phyloP scores from a whole-genome alignment of 1,284 basidiomycete genomes.

The Sphaerobolus stellatus region DNA sequence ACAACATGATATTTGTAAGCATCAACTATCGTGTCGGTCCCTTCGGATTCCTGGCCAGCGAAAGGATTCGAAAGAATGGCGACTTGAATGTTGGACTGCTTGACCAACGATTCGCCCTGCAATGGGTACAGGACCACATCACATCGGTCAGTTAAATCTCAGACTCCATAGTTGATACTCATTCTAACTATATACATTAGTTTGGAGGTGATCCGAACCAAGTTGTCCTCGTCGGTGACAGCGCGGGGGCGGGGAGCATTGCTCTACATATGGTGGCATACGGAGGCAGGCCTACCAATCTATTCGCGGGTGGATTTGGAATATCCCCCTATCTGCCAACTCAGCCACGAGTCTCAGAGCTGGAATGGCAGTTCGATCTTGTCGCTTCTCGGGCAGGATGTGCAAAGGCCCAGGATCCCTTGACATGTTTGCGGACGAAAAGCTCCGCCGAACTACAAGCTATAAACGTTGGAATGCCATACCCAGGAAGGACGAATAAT shows the following conservation, averaged over 20 bases:
- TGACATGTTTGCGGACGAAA: slow-evolving; percentile 16
- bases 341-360: slow-evolving; percentile 15
- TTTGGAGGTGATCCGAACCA: slow-evolving; percentile 32
- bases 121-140: slow-evolving; percentile 9
- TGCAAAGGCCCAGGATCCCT: slow-evolving; percentile 13
- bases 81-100: slow-evolving; percentile 29
- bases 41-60: slow-evolving; percentile 33
- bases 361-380: slow-evolving; percentile 20
- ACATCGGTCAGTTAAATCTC: not conserved
- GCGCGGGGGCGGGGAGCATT: slow-evolving; percentile 9
- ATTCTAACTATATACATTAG: slow-evolving; percentile 10
- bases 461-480: slow-evolving; percentile 15
- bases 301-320: slow-evolving; percentile 20
- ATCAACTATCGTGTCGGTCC: slow-evolving; percentile 38
- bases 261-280: slow-evolving; percentile 10
- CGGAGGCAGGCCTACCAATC: slow-evolving; percentile 11
- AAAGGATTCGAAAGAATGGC: slow-evolving; percentile 23
- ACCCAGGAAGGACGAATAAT: slow-evolving; percentile 14
- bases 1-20: slow-evolving; percentile 32
- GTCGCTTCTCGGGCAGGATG: slow-evolving; percentile 17
- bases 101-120: slow-evolving; percentile 12
- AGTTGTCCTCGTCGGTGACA: slow-evolving; percentile 20
- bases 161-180: not conserved
- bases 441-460: slow-evolving; percentile 16
- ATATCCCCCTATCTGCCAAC: slow-evolving; percentile 20